Evolutionary conservation across 2,329 filamentous ascomycete genomes (phyloP), one percentile per base, ranked within the genome.

Genomic region (Claviceps citrina): DNA sequence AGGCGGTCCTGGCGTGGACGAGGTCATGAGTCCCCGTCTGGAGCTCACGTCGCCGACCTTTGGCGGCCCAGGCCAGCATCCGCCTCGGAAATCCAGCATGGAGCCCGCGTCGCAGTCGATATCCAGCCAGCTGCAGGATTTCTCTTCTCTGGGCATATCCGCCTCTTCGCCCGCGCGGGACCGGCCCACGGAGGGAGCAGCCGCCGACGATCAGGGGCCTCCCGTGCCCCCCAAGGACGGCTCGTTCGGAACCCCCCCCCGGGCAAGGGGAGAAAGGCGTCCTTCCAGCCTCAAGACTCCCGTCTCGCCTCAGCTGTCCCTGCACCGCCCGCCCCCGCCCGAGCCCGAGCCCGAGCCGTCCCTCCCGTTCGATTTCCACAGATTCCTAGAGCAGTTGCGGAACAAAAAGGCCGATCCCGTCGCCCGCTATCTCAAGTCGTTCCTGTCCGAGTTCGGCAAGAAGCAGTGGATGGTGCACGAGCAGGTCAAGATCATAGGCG

Each of bases 401-500:
- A 91, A 98, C 61, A 84, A 89, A 48, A 94, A 93, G 43, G 93
- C 91, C n/a, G 93, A 98, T 53, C 91, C 93, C 1, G 89, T 98
- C 2, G 93, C 93, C 5, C 82, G 89, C 47, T 98, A 95, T 54
- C 70, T 98, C 34, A 84, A 93, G 47, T 96, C 91, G 0, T 98
- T 98, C 53, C 65, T 98, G 24, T 78, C 77, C 36, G 93, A 98
- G 58, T 98, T 98, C 61, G 84, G 78, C 27, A 98, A 96, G 65
- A 84, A 87, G 50, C 91, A 96, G 60, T 98, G 91, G 91, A 93
- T 94, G 84, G 91, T 95, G 6, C 91, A 98, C 57, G 91, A 98
- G 62, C 91, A 98, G 59, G 91, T 96, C 56, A 98, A 98, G 63
- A 96, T 98, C 46, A 94, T 98, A 45, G 78, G 84, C 48, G 93